A percentile compares a stretch with the other conserved stretches of the same genome.
Evolutionary conservation across 768 basidiomycete species (phyloP).

Genomic region (Mycena rosella): DNA sequence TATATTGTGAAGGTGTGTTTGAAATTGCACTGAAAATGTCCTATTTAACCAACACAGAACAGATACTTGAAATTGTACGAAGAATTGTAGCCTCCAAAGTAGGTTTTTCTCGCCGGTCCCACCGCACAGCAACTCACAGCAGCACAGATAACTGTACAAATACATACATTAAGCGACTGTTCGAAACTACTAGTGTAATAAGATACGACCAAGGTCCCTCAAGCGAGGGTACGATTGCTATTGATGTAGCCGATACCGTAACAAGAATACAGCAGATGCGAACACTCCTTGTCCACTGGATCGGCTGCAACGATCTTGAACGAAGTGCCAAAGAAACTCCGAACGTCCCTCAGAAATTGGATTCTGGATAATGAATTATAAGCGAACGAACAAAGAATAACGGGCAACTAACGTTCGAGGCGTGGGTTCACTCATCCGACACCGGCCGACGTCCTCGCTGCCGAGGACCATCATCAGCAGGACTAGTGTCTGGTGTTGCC

Average conservation of each 20-base stretch:
- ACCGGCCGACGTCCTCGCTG: constrained; percentile 95
- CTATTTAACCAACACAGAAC: background rate
- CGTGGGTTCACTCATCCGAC: constrained; percentile 87
- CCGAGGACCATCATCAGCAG: constrained; percentile 95
- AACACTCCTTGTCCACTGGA: constrained; percentile 60
- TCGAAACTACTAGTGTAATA: constrained; percentile 46
- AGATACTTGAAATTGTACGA: background rate
- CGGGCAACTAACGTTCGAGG: constrained; percentile 75
- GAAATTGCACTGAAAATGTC: background rate
- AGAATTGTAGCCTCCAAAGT: background rate
- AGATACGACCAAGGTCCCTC: background rate
- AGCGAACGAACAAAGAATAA: constrained; percentile 23
- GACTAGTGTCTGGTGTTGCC: constrained; percentile 88
- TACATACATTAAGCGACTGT: constrained; percentile 66
- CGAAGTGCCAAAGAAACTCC: constrained; percentile 87
- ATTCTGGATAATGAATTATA: constrained; percentile 64
- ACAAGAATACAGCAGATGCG: constrained; percentile 86
- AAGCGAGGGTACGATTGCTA: constrained; percentile 58
- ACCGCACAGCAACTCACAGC: background rate
- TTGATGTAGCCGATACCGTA: constrained; percentile 95
- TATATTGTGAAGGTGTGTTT: constrained; percentile 10
- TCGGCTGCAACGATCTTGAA: constrained; percentile 89
- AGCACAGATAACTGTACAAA: constrained; percentile 16
- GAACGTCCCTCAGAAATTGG: constrained; percentile 89
- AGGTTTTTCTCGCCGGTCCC: background rate